Conservation (phyloP, 1,284 basidiomycete species). For the Inonotus obliquus region DNA sequence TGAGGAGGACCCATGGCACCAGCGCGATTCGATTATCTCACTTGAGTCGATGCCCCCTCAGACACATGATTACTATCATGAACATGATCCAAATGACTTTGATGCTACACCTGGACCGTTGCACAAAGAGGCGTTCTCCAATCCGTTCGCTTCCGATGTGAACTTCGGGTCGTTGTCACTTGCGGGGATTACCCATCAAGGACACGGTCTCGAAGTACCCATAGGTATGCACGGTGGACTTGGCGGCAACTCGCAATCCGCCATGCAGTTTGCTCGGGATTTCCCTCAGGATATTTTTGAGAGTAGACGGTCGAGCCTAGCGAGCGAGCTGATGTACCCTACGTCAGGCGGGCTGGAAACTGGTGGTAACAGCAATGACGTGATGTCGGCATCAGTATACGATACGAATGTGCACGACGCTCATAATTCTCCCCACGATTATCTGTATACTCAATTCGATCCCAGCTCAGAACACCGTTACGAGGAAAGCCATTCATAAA, state of each 20-base stretch:
- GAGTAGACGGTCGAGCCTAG: neutral
- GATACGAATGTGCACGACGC: neutral
- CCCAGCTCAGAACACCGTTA: neutral
- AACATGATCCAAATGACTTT: neutral
- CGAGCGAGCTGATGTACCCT: constrained; percentile 5
- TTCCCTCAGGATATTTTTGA: neutral
- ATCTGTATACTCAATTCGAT: constrained; percentile 1
- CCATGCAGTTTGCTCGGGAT: neutral
- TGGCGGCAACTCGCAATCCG: neutral
- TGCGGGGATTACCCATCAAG: neutral
- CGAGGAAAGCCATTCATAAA: neutral
- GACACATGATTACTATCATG: neutral
- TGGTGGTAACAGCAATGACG: neutral
- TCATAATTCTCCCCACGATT: neutral
- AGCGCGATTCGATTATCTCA: constrained; percentile 8
- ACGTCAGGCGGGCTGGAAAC: neutral
- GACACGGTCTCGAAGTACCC: neutral
- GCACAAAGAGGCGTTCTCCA: constrained; percentile 13
- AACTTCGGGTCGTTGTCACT: constrained; percentile 5
- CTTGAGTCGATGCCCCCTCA: neutral
- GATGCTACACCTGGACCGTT: neutral
- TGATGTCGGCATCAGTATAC: neutral
- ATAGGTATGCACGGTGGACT: neutral
- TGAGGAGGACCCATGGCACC: constrained; percentile 6
- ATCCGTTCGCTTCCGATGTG: constrained; percentile 11